A percentile compares a stretch with the other conserved stretches of the same genome.
Conservation (phyloP, 2,329 filamentous ascomycete species). For the Penicillium frequentans region DNA sequence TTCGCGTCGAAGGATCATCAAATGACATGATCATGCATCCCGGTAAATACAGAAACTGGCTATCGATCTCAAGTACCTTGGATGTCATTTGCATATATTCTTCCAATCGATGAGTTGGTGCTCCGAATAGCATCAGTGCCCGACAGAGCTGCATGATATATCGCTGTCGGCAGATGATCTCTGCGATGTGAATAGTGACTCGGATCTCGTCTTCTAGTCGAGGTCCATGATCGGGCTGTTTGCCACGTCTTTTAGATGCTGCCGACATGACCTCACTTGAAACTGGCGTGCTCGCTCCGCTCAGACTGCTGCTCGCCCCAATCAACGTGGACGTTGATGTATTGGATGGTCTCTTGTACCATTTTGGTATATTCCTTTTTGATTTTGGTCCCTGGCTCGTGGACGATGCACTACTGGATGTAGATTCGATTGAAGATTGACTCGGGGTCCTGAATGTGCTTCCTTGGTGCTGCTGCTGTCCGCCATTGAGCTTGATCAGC, state of each 20-base stretch:
- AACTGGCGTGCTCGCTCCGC: constrained; percentile 31
- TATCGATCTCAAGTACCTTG: constrained; percentile 79
- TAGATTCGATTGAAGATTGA: constrained; percentile 13
- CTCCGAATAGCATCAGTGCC: constrained; percentile 86
- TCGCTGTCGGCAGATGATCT: constrained; percentile 73
- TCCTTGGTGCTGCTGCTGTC: constrained; percentile 6
- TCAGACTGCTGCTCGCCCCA: constrained; percentile 18
- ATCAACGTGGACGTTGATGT: constrained; percentile 25
- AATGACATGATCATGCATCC: constrained; percentile 56
- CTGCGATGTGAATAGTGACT: constrained; percentile 61
- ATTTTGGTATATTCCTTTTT: constrained; percentile 28
- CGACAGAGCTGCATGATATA: constrained; percentile 83
- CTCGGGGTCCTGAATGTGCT: constrained; percentile 8
- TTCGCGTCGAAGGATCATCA: constrained; percentile 51
- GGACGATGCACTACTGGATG: constrained; percentile 3
- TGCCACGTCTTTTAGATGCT: constrained; percentile 27
- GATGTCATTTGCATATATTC: constrained; percentile 87
- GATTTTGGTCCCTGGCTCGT: constrained; percentile 8
- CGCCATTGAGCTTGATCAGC: constrained; percentile 29
- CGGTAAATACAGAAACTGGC: constrained; percentile 85
- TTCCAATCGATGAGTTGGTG: constrained; percentile 85
- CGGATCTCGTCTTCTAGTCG: constrained; percentile 50
- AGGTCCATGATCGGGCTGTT: constrained; percentile 17
- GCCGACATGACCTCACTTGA: constrained; percentile 28
- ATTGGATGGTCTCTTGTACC: constrained; percentile 35